Percentiles rank a stretch among this genome's conserved stretches.
Evolutionary conservation across 371 early-diverging fungal species (phyloP).

Genomic region (Rhizopus arrhizus): DNA sequence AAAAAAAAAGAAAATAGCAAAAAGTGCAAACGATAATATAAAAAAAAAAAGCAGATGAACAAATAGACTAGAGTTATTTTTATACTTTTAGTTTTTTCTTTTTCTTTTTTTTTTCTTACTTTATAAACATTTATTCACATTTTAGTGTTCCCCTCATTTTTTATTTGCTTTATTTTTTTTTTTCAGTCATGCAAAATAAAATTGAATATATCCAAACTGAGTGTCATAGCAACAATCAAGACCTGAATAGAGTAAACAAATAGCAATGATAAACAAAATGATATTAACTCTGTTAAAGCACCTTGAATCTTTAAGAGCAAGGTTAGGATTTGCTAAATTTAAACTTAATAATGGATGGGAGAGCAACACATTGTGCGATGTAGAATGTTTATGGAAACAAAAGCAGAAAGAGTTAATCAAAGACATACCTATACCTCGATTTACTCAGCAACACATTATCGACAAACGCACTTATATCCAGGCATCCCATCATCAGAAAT

Average conservation of each 20-base stretch:
- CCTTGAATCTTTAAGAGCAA: conserved; percentile 34
- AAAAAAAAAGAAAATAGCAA: not conserved
- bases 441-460: conserved; percentile 50
- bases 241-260: conserved; percentile 9
- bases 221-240: not conserved
- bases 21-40: not conserved
- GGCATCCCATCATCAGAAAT: conserved; percentile 11
- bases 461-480: conserved; percentile 30
- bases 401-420: conserved; percentile 30
- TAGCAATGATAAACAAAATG: not conserved
- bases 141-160: too few relatives aligned
- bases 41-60: conserved; percentile 4
- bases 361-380: conserved; percentile 35
- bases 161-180: not conserved
- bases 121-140: not conserved
- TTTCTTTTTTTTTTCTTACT: not conserved
- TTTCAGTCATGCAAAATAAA: conserved; percentile 7
- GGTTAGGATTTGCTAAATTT: conserved; percentile 44
- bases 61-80: not conserved
- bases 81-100: conserved; percentile 3
- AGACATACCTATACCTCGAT: conserved; percentile 42
- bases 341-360: conserved; percentile 49
- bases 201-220: conserved; percentile 2
- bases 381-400: conserved; percentile 44
- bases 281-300: conserved; percentile 22